Base-by-base conservation (phyloP, 306 rosid genomes). In the Rubus idaeus region DNA sequence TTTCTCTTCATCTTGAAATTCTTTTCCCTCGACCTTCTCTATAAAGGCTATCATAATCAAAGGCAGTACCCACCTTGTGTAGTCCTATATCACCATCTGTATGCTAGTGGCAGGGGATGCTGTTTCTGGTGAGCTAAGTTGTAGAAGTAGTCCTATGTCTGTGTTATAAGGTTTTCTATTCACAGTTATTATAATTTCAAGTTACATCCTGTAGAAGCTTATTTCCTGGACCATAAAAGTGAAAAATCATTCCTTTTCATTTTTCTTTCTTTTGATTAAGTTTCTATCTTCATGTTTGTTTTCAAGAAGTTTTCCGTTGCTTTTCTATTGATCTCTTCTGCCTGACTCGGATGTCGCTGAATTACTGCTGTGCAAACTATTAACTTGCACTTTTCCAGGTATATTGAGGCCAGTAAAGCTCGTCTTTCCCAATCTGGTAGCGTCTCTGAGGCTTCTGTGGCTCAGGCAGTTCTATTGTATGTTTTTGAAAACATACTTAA, bases 391-490 rank as follows among this genome's bases (percentile, higher is more conserved):
- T 75, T 76, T 37, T 56, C 75, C 18, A 94, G 98, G 98, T 94
- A 91, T 82, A 94, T 94, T 79, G 98, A 94, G 82, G 95, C 96
- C 73, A 91, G 97, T 83, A 94, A 94, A 87, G 94, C 85, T 76
- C 91, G 91, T 61, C 93, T 90, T 73, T 90, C 89, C 81, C 79
- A 88, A 70, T 84, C 94, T 55, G 89, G 78, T 56, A 89, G 77
- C 21, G 68, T 83, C 56, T 83, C 93, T 41, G 90, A 39, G 77
- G 83, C 97, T 30, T 80, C 82, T 41, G 83, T 89, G 62, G 86
- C 96, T 5, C 96, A 87, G 82, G 96, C 97, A 75, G 96, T 94
- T 83, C 84, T 94, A 67, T 87, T 94, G 52, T 94, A 94, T 82
- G 90, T 89, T 63, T 94, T 90, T 42, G 90, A 89, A 77, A 91